Conservation (phyloP, 805 yeast genomes). For the Saccharomycopsis javanensis region DNA sequence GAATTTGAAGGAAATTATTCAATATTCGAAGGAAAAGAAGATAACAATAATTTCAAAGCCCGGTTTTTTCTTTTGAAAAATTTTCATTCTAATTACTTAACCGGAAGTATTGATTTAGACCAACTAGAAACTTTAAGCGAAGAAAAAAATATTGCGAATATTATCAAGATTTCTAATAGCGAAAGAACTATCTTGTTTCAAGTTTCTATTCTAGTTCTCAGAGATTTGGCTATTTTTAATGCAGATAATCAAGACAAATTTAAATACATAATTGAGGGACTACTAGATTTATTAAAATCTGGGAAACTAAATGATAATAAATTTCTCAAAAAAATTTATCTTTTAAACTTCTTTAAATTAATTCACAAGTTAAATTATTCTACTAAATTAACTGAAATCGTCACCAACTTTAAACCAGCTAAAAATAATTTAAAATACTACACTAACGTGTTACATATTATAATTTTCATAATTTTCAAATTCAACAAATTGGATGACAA, state of each 20-base stretch:
- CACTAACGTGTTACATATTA: neutral
- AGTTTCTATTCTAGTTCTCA: neutral
- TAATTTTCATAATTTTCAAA: neutral
- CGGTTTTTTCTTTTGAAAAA: neutral
- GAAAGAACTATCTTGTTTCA: neutral
- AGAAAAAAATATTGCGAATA: neutral
- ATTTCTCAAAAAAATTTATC: neutral
- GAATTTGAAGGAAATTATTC: neutral
- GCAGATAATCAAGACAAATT: neutral
- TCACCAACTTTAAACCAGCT: neutral
- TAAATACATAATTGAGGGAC: neutral
- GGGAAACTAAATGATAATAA: neutral
- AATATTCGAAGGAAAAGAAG: neutral
- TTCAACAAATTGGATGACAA: neutral
- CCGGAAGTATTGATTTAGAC: neutral
- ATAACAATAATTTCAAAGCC: neutral
- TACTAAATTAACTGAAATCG: neutral
- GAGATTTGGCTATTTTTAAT: neutral
- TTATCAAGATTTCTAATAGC: neutral
- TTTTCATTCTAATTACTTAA: neutral
- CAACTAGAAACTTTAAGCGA: neutral
- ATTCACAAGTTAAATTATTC: neutral
- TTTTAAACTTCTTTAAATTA: neutral
- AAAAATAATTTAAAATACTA: neutral
- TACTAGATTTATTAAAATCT: neutral